Evolutionary conservation across 2,329 filamentous ascomycete genomes (phyloP).

Genomic region (Sordariomycetes sp.): DNA sequence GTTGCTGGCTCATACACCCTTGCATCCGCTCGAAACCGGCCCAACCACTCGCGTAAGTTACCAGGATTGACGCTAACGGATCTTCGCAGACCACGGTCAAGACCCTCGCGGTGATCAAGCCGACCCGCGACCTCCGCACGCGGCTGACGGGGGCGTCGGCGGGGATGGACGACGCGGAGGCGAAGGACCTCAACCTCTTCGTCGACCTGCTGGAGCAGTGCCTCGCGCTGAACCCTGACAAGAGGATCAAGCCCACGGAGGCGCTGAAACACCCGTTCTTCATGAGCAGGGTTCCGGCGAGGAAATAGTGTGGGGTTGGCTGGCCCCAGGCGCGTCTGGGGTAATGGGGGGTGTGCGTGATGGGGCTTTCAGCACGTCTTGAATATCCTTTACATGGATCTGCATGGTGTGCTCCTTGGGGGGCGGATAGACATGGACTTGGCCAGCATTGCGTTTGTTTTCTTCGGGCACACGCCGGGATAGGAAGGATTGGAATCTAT

Average conservation of each 20-base stretch:
- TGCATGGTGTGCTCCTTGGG: no score
- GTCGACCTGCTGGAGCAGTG: slow-evolving; percentile 83
- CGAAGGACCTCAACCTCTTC: slow-evolving; percentile 72
- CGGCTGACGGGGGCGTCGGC: slow-evolving; percentile 65
- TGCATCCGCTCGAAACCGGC: neutral
- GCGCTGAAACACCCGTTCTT: slow-evolving; percentile 89
- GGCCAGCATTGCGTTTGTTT: neutral
- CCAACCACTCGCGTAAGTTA: neutral
- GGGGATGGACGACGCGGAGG: slow-evolving; percentile 63
- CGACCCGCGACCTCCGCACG: slow-evolving; percentile 71
- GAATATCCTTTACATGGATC: no score
- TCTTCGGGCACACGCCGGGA: neutral
- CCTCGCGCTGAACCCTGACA: slow-evolving; percentile 82
- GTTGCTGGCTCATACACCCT: neutral
- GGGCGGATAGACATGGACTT: no score
- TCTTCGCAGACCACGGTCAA: slow-evolving; percentile 50
- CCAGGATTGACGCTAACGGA: neutral
- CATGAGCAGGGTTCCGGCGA: slow-evolving; percentile 23
- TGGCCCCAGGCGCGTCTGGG: neutral
- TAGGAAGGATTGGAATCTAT: neutral
- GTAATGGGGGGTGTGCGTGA: neutral
- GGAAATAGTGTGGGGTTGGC: neutral
- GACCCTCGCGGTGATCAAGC: slow-evolving; percentile 60
- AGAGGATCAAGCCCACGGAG: slow-evolving; percentile 76
- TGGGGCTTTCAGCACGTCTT: neutral